Conservation (phyloP, 2,329 filamentous ascomycete genomes). For the Drechslerella stenobrocha region DNA sequence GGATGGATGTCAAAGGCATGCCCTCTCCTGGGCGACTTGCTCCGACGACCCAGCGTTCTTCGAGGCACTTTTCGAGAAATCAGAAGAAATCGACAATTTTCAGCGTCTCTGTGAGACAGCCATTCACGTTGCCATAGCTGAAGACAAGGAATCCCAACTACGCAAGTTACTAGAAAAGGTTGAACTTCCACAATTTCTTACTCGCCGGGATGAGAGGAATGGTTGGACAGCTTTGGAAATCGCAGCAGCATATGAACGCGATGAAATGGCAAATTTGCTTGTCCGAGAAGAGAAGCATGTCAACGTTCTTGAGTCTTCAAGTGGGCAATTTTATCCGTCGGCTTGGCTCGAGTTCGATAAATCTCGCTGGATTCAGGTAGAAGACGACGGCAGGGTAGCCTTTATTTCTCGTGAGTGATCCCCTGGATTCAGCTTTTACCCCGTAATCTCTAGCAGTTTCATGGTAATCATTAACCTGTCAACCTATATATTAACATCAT, state of each 20-base stretch:
- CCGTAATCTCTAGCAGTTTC: too few species aligned
- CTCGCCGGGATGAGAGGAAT: not conserved
- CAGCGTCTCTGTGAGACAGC: not conserved
- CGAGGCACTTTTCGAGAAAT: not conserved
- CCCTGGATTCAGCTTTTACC: not conserved
- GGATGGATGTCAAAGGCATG: not conserved
- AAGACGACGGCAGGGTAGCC: not conserved
- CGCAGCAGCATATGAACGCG: not conserved
- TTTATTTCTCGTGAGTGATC: not conserved
- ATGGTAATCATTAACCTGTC: too few species aligned
- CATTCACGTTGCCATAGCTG: not conserved
- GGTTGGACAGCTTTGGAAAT: slow-evolving; percentile 1
- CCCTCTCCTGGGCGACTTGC: not conserved
- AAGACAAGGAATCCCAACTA: not conserved
- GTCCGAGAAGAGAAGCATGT: not conserved
- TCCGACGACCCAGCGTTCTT: not conserved
- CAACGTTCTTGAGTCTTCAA: not conserved
- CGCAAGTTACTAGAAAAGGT: not conserved
- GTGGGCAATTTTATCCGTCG: not conserved
- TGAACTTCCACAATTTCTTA: not conserved
- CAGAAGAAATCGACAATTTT: not conserved
- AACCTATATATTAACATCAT: too few species aligned
- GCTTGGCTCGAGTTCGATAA: not conserved
- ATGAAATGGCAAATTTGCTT: not conserved
- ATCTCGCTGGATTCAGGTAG: not conserved